Evolutionary conservation across 495 filamentous ascomycete species (phyloP).

Genomic region (Hypomontagnella submonticulosa): DNA sequence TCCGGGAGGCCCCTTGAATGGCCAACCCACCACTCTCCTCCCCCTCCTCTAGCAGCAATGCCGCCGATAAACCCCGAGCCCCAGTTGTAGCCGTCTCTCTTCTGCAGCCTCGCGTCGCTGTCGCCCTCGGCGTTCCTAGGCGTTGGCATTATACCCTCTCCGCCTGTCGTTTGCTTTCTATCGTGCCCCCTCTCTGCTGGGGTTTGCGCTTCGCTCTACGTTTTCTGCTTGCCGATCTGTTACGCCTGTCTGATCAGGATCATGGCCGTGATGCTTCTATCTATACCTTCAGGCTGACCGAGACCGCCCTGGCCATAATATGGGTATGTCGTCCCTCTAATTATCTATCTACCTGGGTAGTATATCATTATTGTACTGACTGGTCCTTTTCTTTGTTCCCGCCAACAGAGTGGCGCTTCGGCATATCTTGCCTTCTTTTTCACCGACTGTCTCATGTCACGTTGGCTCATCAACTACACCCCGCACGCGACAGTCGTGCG

Average conservation of each 20-base stretch:
- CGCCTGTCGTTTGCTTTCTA: conserved; percentile 56
- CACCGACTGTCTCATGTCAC: conserved; percentile 91
- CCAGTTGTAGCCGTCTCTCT: conserved; percentile 55
- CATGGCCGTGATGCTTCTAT: conserved; percentile 39
- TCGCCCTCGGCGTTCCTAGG: conserved; percentile 59
- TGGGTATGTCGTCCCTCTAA: conserved; percentile 71
- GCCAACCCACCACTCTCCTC: conserved; percentile 28
- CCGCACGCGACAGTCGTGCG: conserved; percentile 86
- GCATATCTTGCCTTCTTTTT: conserved; percentile 91
- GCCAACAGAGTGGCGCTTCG: conserved; percentile 77
- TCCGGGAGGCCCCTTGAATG: conserved; percentile 39
- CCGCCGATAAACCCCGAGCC: conserved; percentile 25
- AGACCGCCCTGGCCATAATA: conserved; percentile 81
- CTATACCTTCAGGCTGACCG: conserved; percentile 68
- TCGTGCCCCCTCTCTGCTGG: conserved; percentile 57
- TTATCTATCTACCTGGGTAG: background rate
- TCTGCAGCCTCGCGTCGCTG: conserved; percentile 63
- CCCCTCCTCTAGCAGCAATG: conserved; percentile 20
- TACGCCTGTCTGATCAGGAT: conserved; percentile 32
- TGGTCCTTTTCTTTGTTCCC: background rate
- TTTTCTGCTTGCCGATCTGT: conserved; percentile 51
- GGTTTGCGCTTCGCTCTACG: conserved; percentile 58
- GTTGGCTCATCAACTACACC: conserved; percentile 91
- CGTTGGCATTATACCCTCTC: conserved; percentile 60
- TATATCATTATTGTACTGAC: background rate